Base-by-base conservation (phyloP, 2,329 filamentous ascomycete genomes). In the Acrocalymma vagum region DNA sequence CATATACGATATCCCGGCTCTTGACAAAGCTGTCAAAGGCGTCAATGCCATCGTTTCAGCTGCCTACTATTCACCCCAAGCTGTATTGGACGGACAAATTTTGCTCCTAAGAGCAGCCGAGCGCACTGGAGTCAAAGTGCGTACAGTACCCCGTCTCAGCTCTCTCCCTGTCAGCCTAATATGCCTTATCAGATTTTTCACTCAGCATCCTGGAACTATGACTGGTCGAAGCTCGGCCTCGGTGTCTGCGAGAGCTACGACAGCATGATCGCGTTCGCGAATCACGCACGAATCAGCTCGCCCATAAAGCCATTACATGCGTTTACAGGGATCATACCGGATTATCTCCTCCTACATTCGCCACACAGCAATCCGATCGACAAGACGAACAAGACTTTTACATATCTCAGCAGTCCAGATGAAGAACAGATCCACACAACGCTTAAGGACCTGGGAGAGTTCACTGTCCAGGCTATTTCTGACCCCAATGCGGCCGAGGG, bases 1-100 rank as follows among this genome's bases (percentile, higher is more conserved):
- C 22, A 42, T 42, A 36, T 38, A 45, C 33, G 51, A 55, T 17
- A 29, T 55, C 10, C 24, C 45, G 20, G 50, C 53, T 6, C 30
- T 56, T 5, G 44, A 52, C 8, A 34, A 29, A 9, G 53, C 47
- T 15, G 40, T 42, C n/a, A 16, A 28, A 6, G 48, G 45, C 8
- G 53, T 50, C 17, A 51, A 54, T 25, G 53, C 53, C 29, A 41
- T 56, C 17, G 48, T 56, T 21, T 42, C 37, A 29, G 48, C 53
- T 10, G 49, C 44, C 31, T 23, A 20, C n/a, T 40, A 33, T 14
- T 23, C 24, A 7, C 51, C 51, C 4, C 44, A 46, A 33, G 38
- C 50, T 11, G 15, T 34, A 10, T 21, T 56, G 9, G 51, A 56
- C 11, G 53, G 40, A 4, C 53, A 56, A 34, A 24, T 56, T 9